Evolutionary conservation across 345 rosid genomes (phyloP), one percentile per base, ranked within the genome.

Genomic region (Rhodamnia rubescens): DNA sequence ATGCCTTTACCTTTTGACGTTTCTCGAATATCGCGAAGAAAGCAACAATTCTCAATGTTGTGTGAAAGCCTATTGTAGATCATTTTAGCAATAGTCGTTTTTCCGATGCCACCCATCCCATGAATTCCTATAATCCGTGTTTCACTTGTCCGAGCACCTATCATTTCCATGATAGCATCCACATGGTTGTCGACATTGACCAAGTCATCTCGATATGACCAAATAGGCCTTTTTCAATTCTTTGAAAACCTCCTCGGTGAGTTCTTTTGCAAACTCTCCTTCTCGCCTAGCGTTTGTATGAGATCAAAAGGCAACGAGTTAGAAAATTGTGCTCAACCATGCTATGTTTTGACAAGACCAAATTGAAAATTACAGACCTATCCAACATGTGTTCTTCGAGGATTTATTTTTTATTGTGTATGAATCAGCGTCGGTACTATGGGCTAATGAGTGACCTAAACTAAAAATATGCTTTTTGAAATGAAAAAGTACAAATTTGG

Each of bases 241-340:
- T 0, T 1, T 56, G 12, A 22, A 56, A 56, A 56, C n/a, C 59
- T 56, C 12, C 12, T 9, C 0, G 0, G 59, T 56, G 12, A 56
- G 0, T 22, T 1, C 1, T 56, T 56, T 8, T 0, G 2, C 12
- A 4, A 56, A 22, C n/a, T 7, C n/a, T 1, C 59, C 59, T 22
- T 56, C 59, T 56, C n/a, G 59, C 59, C 59, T 56, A 4, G 59
- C 4, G 59, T 56, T 8, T 56, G n/a, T 55, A 3, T 26, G n/a
- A 56, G 59, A n/a, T 55, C 5, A 56, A 56, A 22, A 22, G 59
- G 13, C n/a, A 56, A 56, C 1, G n/a, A 56, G 12, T 56, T 22
- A 56, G 59, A 56, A 56, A 56, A 22, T 1, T 22, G 59, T 1
- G 11, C 0, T 56, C 12, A 55, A 22, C 1, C n/a, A 22, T 3